Conservation (phyloP, 2,329 filamentous ascomycete genomes). For the Aspergillus pseudonomiae region DNA sequence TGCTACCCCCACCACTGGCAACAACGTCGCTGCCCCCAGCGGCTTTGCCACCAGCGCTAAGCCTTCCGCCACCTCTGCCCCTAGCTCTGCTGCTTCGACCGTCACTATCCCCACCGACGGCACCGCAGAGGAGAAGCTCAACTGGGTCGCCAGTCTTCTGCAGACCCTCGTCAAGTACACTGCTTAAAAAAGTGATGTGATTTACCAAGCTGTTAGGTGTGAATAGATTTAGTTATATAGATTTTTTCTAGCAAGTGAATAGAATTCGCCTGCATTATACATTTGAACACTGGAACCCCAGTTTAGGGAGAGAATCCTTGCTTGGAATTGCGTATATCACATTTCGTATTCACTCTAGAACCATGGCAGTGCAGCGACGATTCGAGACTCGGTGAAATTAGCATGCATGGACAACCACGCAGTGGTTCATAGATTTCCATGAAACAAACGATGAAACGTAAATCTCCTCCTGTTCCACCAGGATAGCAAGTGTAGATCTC, state of each 20-base stretch:
- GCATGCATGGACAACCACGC: background rate
- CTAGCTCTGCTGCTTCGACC: constrained; percentile 8
- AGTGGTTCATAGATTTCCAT: background rate
- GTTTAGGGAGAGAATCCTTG: background rate
- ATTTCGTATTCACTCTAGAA: background rate
- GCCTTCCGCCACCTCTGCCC: constrained; percentile 15
- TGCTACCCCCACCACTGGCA: constrained; percentile 15
- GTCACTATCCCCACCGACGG: constrained; percentile 22
- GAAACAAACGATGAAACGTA: background rate
- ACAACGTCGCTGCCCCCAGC: constrained; percentile 16
- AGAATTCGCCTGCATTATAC: constrained; percentile 3
- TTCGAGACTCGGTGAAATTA: background rate
- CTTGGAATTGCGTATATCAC: background rate
- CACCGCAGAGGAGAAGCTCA: constrained; percentile 24
- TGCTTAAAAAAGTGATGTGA: background rate
- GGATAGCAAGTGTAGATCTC: background rate
- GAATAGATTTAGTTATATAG: too few species aligned
- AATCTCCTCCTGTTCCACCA: background rate
- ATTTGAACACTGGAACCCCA: background rate
- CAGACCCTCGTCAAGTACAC: constrained; percentile 20
- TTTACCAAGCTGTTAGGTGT: background rate
- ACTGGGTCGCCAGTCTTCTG: constrained; percentile 19
- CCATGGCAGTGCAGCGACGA: background rate
- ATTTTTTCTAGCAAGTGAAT: background rate
- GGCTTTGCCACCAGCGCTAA: constrained; percentile 17